Evolutionary conservation across 345 rosid species (phyloP), one percentile per base, ranked within the genome.

Genomic region (Pugionium dolabratum): DNA sequence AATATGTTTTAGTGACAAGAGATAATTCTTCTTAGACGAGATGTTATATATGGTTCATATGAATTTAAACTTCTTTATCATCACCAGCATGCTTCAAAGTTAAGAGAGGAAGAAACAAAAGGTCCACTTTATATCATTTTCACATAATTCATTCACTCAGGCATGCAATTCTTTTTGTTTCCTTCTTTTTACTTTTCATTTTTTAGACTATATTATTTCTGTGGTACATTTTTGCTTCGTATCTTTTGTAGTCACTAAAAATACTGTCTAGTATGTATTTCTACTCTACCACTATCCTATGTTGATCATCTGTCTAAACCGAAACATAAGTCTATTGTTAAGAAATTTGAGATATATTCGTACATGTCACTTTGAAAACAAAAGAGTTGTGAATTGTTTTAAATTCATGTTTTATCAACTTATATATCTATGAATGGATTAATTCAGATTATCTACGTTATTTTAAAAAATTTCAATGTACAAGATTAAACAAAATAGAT

Each of bases 71-170:
- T 67, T 35, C 60, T 7, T 54, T 74, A 54, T 74, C 65, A 74
- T 47, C 53, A 74, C 64, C 64, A 56, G 78, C 78, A 74, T 74
- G 78, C 78, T 74, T 67, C 78, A 74, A 74, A 74, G 73, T 62
- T 74, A 74, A 62, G 73, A 74, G 53, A 74, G n/a, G 69, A 60
- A 54, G 66, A 66, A 67, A 46, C 60, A 66, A 30, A 44, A 46
- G 69, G 68, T 59, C 77, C 73, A 67, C 77, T 74, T 53, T 54
- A 54, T 67, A 61, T 74, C 77, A 61, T 74, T 74, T 74, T 74
- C 77, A 74, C 69, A 74, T 74, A 60, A 74, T 61, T 74, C 59
- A 67, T 18, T 61, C 59, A 47, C 59, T 61, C 61, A 61, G 73
- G 77, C 77, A 74, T 74, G 77, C 77, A 74, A 74, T 54, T 73